Conservation (phyloP, 2,329 filamentous ascomycete species). For the Colletotrichum destructivum region DNA sequence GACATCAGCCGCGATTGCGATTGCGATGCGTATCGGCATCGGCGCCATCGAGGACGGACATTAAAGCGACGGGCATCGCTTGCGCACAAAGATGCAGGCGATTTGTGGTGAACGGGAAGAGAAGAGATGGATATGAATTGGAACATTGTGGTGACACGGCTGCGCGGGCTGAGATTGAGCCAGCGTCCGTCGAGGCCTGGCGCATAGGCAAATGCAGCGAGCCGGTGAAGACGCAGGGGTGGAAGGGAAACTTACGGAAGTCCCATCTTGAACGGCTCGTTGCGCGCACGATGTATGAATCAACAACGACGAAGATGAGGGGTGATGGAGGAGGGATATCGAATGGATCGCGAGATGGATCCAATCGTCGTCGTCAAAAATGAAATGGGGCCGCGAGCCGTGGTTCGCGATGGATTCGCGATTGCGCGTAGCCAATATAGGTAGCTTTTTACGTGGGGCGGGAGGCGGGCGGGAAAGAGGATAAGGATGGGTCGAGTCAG, state of each 20-base stretch:
- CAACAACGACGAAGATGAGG: not conserved
- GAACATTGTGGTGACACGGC: slow-evolving; percentile 33
- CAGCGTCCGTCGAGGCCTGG: slow-evolving; percentile 33
- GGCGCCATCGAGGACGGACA: slow-evolving; percentile 11
- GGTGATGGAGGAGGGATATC: not conserved
- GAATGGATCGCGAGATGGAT: not conserved
- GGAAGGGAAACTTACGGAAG: slow-evolving; percentile 60
- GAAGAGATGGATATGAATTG: slow-evolving; percentile 12
- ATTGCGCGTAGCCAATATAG: slow-evolving; percentile 35
- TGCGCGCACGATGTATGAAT: slow-evolving; percentile 7
- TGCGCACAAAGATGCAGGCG: not conserved
- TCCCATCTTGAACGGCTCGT: slow-evolving; percentile 55
- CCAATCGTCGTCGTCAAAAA: slow-evolving; percentile 14
- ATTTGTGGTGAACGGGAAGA: slow-evolving; percentile 8
- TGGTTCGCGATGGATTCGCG: slow-evolving; percentile 35
- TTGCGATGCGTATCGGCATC: slow-evolving; percentile 32
- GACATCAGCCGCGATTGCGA: slow-evolving; percentile 36
- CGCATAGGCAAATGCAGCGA: slow-evolving; percentile 33
- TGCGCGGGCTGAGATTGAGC: slow-evolving; percentile 41
- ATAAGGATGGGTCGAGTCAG: slow-evolving; percentile 25
- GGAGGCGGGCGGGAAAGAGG: slow-evolving; percentile 12
- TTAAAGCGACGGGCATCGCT: slow-evolving; percentile 7
- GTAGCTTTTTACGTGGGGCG: slow-evolving; percentile 27
- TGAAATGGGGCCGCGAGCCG: slow-evolving; percentile 28
- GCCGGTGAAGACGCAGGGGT: slow-evolving; percentile 17